Evolutionary conservation across 2,329 filamentous ascomycete genomes (phyloP).

Genomic region (Trichoderma koningiopsis): DNA sequence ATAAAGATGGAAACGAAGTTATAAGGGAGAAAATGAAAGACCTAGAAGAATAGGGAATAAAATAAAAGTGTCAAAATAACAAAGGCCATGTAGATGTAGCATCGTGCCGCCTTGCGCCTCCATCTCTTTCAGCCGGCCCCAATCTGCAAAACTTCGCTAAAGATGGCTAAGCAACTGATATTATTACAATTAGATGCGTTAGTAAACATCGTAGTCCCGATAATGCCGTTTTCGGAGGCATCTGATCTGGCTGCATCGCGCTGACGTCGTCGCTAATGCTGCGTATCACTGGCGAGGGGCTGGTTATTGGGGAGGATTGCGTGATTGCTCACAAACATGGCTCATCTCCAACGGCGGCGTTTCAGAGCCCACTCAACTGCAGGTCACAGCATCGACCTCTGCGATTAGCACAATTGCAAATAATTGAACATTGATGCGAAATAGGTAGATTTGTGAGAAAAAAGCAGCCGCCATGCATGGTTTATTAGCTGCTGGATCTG

Average conservation of each 20-base stretch:
- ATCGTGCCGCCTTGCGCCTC: constrained; percentile 4
- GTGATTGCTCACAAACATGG: constrained; percentile 25
- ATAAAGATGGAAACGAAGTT: background rate
- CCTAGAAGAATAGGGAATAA: background rate
- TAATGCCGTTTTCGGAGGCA: constrained; percentile 23
- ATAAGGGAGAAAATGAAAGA: background rate
- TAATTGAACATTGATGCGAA: background rate
- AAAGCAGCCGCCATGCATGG: background rate
- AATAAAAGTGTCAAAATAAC: background rate
- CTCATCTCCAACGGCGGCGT: constrained; percentile 17
- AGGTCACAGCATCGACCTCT: constrained; percentile 9
- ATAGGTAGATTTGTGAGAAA: background rate
- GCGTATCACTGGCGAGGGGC: constrained; percentile 9
- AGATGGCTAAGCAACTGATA: constrained; percentile 9
- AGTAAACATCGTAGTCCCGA: background rate
- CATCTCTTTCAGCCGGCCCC: constrained; percentile 9
- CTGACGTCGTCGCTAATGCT: background rate
- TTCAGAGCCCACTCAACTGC: constrained; percentile 9
- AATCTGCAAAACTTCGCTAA: background rate
- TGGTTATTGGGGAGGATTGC: constrained; percentile 17
- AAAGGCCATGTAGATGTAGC: background rate
- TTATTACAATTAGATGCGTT: background rate
- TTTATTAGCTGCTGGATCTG: constrained; percentile 15
- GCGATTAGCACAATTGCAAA: constrained; percentile 9
- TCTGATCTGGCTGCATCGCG: background rate